These are phyloP conservation scores for Erysimum pusillum DNA, from an alignment of 441 rosid species.

Conservation along the genomic window DNA sequence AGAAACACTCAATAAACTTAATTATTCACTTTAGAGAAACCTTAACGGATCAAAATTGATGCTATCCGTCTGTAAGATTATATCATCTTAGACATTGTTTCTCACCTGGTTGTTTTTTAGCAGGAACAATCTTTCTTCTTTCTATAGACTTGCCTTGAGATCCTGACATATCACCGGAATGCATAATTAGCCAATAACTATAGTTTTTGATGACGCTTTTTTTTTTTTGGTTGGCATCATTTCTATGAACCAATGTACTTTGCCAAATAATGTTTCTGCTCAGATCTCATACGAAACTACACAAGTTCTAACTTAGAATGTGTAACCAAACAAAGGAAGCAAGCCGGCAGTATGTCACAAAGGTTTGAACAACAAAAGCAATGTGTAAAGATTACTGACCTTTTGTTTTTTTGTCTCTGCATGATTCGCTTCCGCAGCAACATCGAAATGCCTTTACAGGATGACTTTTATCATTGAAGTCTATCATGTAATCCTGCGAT, in stretches of 20 bases:
- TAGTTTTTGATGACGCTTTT: background rate
- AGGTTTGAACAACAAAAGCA: constrained; percentile 23
- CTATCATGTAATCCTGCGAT: constrained; percentile 87
- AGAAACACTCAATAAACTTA: background rate
- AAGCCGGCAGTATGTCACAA: constrained; percentile 9
- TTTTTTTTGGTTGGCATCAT: background rate
- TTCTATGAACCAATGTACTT: constrained; percentile 16
- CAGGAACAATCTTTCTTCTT: constrained; percentile 43
- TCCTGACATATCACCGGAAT: constrained; percentile 35
- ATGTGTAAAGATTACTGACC: constrained; percentile 44
- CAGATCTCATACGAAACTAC: constrained; percentile 12
- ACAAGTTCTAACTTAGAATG: background rate
- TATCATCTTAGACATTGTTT: constrained; percentile 1
- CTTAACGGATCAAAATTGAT: background rate
- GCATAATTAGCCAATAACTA: constrained; percentile 19
- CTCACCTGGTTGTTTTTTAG: constrained; percentile 45
- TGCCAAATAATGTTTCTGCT: background rate
- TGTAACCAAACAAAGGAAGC: constrained; percentile 22
- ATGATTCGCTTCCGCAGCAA: constrained; percentile 69
- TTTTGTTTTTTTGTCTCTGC: constrained; percentile 60
- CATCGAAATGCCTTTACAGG: constrained; percentile 86
- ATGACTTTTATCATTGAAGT: constrained; percentile 73
- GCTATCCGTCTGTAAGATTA: background rate
- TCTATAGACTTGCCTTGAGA: constrained; percentile 41
- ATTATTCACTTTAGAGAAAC: constrained; percentile 24